Evolutionary conservation across 2,329 filamentous ascomycete genomes (phyloP).

Genomic region (Clonostachys solani): DNA sequence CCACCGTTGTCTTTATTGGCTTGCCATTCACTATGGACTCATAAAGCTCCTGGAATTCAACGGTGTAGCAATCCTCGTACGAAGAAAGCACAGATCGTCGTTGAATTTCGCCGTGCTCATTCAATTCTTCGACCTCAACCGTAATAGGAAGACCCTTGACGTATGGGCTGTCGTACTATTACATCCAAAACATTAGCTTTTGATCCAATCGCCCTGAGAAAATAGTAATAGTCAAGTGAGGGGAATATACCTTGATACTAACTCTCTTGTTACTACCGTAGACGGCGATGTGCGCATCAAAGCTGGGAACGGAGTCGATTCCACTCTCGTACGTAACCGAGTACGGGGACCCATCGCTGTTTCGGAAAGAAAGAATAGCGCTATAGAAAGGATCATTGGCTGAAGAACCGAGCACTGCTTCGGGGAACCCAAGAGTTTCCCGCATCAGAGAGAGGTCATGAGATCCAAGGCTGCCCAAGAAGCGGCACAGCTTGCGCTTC

Average conservation of each 20-base stretch:
- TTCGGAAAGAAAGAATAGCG: neutral
- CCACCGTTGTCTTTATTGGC: constrained; percentile 18
- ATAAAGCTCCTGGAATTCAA: constrained; percentile 20
- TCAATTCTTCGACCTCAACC: constrained; percentile 34
- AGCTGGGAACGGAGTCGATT: constrained; percentile 42
- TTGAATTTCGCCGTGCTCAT: constrained; percentile 19
- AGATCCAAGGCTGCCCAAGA: constrained; percentile 40
- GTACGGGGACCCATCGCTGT: constrained; percentile 20
- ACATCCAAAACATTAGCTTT: neutral
- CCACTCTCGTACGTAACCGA: constrained; percentile 50
- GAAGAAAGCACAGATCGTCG: constrained; percentile 21
- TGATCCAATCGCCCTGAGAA: neutral
- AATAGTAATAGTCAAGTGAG: neutral
- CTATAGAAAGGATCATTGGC: constrained; percentile 28
- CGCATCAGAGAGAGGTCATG: constrained; percentile 49
- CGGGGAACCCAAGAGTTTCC: constrained; percentile 25
- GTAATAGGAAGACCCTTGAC: constrained; percentile 44
- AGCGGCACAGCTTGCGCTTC: constrained; percentile 25
- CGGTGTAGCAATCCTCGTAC: constrained; percentile 32
- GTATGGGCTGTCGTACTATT: constrained; percentile 47
- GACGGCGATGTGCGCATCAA: constrained; percentile 43
- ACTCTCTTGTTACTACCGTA: constrained; percentile 48
- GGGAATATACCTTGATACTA: constrained; percentile 18
- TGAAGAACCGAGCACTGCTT: constrained; percentile 6
- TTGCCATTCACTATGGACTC: constrained; percentile 10